Evolutionary conservation across 2,329 filamentous ascomycete species (phyloP).

Genomic region (Huntiella omanensis): DNA sequence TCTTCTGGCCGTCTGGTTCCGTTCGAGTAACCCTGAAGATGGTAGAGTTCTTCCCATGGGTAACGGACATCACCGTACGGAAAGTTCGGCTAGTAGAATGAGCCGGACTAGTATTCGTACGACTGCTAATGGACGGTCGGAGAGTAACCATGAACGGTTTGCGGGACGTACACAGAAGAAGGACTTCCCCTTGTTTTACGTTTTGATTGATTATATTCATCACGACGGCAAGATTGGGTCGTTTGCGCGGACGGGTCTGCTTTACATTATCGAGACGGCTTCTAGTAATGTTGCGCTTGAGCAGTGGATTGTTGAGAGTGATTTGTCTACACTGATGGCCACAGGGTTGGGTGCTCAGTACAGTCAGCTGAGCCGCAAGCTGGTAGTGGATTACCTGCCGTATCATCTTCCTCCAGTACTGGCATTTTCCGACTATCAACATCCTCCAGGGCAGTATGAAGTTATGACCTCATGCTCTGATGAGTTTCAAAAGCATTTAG

Average conservation of each 20-base stretch:
- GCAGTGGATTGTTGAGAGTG: conserved; percentile 93
- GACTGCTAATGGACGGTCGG: conserved; percentile 14
- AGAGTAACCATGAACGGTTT: conserved; percentile 54
- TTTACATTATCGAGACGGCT: conserved; percentile 91
- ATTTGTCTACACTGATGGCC: conserved; percentile 91
- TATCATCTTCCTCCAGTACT: conserved; percentile 67
- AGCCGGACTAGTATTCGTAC: conserved; percentile 4
- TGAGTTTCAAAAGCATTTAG: conserved; percentile 68
- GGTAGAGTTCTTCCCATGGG: neutral
- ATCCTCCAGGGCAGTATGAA: conserved; percentile 48
- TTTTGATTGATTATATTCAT: conserved; percentile 91
- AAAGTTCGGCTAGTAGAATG: conserved; percentile 7
- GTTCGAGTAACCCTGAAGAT: conserved; percentile 28
- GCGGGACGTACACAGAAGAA: conserved; percentile 72
- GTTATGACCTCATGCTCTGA: conserved; percentile 55
- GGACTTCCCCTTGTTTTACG: conserved; percentile 90
- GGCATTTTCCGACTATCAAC: conserved; percentile 72
- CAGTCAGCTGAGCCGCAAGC: conserved; percentile 51
- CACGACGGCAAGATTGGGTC: conserved; percentile 88
- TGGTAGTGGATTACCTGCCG: conserved; percentile 60
- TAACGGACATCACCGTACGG: conserved; percentile 12
- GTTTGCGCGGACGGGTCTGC: conserved; percentile 79
- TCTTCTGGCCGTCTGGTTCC: conserved; percentile 85
- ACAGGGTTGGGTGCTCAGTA: conserved; percentile 70
- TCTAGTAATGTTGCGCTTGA: conserved; percentile 68